Evolutionary conservation across 805 yeast genomes (phyloP), one percentile per base, ranked within the genome.

Genomic region (Komagataella kurtzmanii): DNA sequence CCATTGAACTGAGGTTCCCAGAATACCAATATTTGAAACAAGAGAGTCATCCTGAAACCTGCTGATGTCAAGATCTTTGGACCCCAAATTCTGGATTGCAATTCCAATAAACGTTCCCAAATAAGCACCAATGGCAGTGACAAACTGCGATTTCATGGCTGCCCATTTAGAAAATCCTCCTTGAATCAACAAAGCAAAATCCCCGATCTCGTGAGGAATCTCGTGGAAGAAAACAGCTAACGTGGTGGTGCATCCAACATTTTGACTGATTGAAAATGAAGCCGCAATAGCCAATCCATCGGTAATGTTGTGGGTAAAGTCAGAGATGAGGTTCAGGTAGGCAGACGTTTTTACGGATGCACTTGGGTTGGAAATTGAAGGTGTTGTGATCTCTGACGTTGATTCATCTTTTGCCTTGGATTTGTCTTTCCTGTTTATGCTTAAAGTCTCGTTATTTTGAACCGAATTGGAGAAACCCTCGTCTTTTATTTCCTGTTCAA

Each of bases 141-240:
- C 58, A 51, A 82, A 72, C 64, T 85, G 90, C 0, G 86, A 79
- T 51, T 72, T 73, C 73, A 83, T 72, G 2, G 88, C 88, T 55
- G 79, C 79, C 64, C 77, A 65, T 64, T 80, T 80, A 18, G 85
- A 71, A 56, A 81, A 76, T 0, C 91, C 91, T 19, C 83, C 82
- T 58, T 81, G 80, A 55, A 82, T 75, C 54, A 85, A 67, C 23
- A 85, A 67, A 0, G 89, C 90, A 65, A 81, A 85, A 60, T 85
- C 93, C 49, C 91, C 90, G 54, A 85, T 76, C 60, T 84, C 88
- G 61, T 85, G 93, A 5, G 93, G 93, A 49, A 85, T 76, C 62
- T 85, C 93, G 62, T 85, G 93, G 64, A 82, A 75, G 55, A 84
- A 74, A 24, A 85, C 82, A 1, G 90, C 87, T 44, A 84, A 65